Evolutionary conservation across 352 stramenopile species (phyloP), one percentile per base, ranked within the genome.

Genomic region (Phytophthora sp.): DNA sequence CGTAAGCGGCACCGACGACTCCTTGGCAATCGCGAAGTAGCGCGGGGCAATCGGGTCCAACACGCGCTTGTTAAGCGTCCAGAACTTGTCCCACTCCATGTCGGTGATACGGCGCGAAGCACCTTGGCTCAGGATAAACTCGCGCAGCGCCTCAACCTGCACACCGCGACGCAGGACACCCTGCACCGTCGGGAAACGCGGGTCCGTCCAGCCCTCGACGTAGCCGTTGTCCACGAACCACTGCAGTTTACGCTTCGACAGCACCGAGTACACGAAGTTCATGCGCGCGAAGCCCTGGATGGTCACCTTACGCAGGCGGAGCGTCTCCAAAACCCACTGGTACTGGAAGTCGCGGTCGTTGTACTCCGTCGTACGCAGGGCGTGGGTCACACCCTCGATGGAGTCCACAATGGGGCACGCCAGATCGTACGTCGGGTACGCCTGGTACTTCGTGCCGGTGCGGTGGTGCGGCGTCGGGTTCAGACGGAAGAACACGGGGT

Each of bases 21-120:
- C 73, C 51, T 92, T 89, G 66, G 97, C 94, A 49, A 99, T 82
- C 10, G 95, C 98, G 80, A 99, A 99, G 87, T 98, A 99, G 41
- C 98, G 91, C 54, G 88, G 93, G 2, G 96, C 92, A 13, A 79
- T 90, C 11, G 93, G 94, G 78, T 99, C 98, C 55, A 99, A 89
- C 59, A 99, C 89, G 54, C 97, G 97, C 86, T 99, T 99, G 89
- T 99, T 99, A 56, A 98, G 86, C 11, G 94, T 97, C 97, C 97
- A 99, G 67, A 99, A 99, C 74, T 99, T 99, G 83, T 98, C 96
- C 97, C 97, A 99, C 59, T 99, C 97, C 97, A 99, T 99, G 66
- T 98, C 97, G 23, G 98, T 97, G 58, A 99, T 96, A 59, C 96
- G 90, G 46, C 96, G 91, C 43, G 92, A 98, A 37, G 96, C 96